Conservation (phyloP, 768 basidiomycete genomes). For the Paxillus rubicundulus region DNA sequence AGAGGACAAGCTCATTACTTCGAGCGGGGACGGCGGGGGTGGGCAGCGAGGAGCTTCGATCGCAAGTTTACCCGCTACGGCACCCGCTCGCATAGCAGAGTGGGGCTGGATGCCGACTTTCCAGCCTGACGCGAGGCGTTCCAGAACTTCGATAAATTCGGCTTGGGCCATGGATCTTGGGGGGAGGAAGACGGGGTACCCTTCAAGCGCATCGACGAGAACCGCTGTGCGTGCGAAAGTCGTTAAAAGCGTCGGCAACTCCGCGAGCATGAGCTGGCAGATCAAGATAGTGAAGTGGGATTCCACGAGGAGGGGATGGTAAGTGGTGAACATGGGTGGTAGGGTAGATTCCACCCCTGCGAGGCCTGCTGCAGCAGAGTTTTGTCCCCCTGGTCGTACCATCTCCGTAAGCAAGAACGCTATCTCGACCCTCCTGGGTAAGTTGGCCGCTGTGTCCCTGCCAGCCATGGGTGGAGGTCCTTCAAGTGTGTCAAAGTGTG, state of each 20-base stretch:
- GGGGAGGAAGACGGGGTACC: constrained; percentile 84
- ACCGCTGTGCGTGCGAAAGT: constrained; percentile 65
- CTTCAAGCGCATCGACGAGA: constrained; percentile 79
- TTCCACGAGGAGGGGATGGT: constrained; percentile 87
- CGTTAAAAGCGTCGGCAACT: constrained; percentile 59
- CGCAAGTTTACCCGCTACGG: constrained; percentile 42
- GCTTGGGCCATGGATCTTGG: constrained; percentile 89
- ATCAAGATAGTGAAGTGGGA: constrained; percentile 80
- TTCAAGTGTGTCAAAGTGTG: constrained; percentile 79
- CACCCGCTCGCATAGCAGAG: constrained; percentile 36
- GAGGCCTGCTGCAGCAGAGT: constrained; percentile 31
- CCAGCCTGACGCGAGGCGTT: constrained; percentile 80
- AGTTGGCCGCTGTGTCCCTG: constrained; percentile 26
- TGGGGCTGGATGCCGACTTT: constrained; percentile 59
- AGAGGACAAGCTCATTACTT: constrained; percentile 26
- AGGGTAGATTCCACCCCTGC: constrained; percentile 35
- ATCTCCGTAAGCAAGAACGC: constrained; percentile 70
- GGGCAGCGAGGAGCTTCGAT: constrained; percentile 37
- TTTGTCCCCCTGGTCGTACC: constrained; percentile 59
- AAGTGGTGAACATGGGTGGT: constrained; percentile 77
- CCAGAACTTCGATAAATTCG: constrained; percentile 82
- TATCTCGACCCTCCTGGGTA: constrained; percentile 57
- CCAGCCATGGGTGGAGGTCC: constrained; percentile 22
- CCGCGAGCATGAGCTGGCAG: constrained; percentile 73
- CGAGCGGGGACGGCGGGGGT: constrained; percentile 20